Evolutionary conservation across 768 basidiomycete genomes (phyloP).

Genomic region (Mycena filopes): DNA sequence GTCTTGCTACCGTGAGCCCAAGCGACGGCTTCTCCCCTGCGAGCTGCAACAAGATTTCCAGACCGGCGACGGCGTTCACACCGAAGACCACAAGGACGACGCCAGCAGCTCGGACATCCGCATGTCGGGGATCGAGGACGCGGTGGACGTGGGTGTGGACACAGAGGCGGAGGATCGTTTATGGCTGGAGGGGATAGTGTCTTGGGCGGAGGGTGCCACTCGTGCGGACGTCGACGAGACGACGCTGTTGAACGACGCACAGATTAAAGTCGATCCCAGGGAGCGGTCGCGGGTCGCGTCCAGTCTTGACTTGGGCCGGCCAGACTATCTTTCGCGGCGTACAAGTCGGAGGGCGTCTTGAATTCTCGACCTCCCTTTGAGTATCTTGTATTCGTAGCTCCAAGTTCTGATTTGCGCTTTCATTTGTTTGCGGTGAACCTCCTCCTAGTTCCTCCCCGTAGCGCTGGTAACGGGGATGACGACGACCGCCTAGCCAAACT

Average conservation of each 20-base stretch:
- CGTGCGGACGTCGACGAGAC: background rate
- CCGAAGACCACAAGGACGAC: conserved; percentile 3
- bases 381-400: too few relatives aligned
- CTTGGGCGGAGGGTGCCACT: conserved; percentile 1
- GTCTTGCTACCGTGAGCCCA: conserved; percentile 6
- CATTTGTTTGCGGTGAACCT: too few relatives aligned
- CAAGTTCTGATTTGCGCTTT: too few relatives aligned
- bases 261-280: conserved; percentile 4
- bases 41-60: conserved; percentile 2
- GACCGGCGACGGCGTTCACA: background rate
- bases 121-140: conserved; percentile 5
- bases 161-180: background rate
- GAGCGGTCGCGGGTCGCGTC: conserved; percentile 14
- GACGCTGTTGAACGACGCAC: background rate
- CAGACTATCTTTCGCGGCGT: conserved; percentile 1
- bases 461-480: too few relatives aligned
- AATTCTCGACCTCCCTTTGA: too few relatives aligned
- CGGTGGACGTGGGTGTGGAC: background rate
- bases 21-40: conserved; percentile 11
- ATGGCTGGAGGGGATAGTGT: conserved; percentile 1
- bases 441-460: too few relatives aligned
- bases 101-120: conserved; percentile 10
- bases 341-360: too few relatives aligned
- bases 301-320: conserved; percentile 9
- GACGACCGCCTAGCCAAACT: too few relatives aligned